Evolutionary conservation across 23 red algal genomes (phyloP).

Genomic region (Rhodosorus marinus): DNA sequence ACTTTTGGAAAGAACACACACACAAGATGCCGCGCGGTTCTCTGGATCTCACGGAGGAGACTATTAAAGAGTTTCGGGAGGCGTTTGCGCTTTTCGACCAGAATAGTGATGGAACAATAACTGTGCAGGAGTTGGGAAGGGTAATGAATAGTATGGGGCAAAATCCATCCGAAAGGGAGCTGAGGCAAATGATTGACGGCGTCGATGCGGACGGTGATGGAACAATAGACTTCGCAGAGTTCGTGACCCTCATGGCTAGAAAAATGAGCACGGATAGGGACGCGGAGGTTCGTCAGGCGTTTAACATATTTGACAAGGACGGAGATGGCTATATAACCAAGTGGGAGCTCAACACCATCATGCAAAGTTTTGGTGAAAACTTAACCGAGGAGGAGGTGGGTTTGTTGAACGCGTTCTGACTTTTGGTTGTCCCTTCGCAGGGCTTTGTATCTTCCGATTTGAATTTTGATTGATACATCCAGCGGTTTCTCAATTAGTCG

Average conservation of each 20-base stretch:
- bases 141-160: slow-evolving; percentile 86
- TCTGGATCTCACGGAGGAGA: slow-evolving; percentile 57
- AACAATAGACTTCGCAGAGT: slow-evolving; percentile 90
- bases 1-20: too few relatives aligned
- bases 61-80: slow-evolving; percentile 74
- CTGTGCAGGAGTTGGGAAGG: slow-evolving; percentile 60
- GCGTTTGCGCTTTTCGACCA: slow-evolving; percentile 60
- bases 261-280: slow-evolving; percentile 79
- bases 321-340: slow-evolving; percentile 81
- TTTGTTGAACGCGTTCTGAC: too few relatives aligned
- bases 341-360: slow-evolving; percentile 63
- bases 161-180: slow-evolving; percentile 57
- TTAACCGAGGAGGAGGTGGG: slow-evolving; percentile 92
- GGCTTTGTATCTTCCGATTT: too few relatives aligned
- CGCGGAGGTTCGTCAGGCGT: slow-evolving; percentile 67
- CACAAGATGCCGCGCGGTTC: slow-evolving; percentile 33
- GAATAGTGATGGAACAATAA: slow-evolving; percentile 80
- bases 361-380: slow-evolving; percentile 77
- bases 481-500: too few relatives aligned
- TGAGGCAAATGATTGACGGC: slow-evolving; percentile 79
- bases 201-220: slow-evolving; percentile 87
- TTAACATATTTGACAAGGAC: slow-evolving; percentile 90
- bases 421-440: too few relatives aligned
- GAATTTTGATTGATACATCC: too few relatives aligned
- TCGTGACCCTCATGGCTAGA: slow-evolving; percentile 72